phyloP scores from a whole-genome alignment of 106 monocot genomes.

The Phalaenopsis equestris region DNA sequence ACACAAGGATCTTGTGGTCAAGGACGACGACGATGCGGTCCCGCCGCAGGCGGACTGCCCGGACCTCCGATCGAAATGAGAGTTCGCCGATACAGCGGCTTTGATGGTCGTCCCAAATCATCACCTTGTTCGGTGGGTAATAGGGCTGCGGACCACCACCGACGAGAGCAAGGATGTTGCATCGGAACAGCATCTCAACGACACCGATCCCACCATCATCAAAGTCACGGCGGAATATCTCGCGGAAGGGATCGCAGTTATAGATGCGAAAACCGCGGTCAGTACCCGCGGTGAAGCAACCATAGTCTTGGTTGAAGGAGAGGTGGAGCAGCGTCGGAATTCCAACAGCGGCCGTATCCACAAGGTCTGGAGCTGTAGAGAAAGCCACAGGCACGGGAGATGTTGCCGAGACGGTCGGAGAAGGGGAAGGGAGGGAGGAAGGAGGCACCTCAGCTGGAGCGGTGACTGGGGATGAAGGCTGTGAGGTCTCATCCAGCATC shows the following conservation, averaged over 20 bases:
- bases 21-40: slow-evolving; percentile 89
- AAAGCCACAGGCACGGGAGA: not conserved
- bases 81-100: slow-evolving; percentile 96
- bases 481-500: not conserved
- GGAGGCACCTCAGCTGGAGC: not conserved
- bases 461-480: not conserved
- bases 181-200: slow-evolving; percentile 97
- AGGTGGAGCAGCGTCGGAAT: slow-evolving; percentile 60
- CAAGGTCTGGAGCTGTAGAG: not conserved
- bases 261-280: slow-evolving; percentile 85
- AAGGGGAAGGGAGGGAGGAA: not conserved
- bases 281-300: slow-evolving; percentile 89
- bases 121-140: slow-evolving; percentile 85
- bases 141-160: slow-evolving; percentile 80
- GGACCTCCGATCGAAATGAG: slow-evolving; percentile 90
- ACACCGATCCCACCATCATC: slow-evolving; percentile 61
- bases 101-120: slow-evolving; percentile 99
- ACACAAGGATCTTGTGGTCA: slow-evolving; percentile 87
- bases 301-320: slow-evolving; percentile 94
- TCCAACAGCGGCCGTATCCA: not conserved
- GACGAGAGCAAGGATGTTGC: slow-evolving; percentile 92
- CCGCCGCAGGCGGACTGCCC: slow-evolving; percentile 73
- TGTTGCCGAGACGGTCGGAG: not conserved
- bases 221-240: slow-evolving; percentile 93
- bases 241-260: slow-evolving; percentile 98